Evolutionary conservation across 768 basidiomycete genomes (phyloP).

Genomic region (Phanerochaete carnosa): DNA sequence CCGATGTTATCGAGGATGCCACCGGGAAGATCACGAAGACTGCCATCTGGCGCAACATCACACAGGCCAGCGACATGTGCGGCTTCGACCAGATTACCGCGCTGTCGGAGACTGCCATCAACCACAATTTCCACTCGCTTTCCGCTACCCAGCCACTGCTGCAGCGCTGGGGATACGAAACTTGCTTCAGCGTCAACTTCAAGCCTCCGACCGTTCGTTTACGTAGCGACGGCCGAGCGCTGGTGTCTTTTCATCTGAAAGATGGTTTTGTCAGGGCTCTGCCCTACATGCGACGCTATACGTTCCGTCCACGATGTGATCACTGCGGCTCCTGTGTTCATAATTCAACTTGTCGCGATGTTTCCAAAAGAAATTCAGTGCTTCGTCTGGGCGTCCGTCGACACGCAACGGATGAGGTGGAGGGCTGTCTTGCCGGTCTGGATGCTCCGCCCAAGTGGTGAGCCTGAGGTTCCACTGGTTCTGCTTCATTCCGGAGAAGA

Average conservation of each 20-base stretch:
- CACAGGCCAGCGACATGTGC: conserved; percentile 13
- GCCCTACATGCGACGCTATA: conserved; percentile 5
- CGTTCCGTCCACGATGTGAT: conserved; percentile 4
- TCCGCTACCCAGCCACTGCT: conserved; percentile 2
- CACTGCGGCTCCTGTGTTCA: conserved; percentile 13
- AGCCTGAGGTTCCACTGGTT: conserved; percentile 18
- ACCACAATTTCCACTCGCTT: conserved; percentile 14
- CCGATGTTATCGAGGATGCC: conserved; percentile 9
- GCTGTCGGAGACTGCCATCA: conserved; percentile 22
- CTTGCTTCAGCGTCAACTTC: conserved; percentile 20
- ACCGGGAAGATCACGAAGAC: conserved; percentile 15
- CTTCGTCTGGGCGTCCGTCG: conserved; percentile 1
- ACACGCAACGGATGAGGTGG: conserved; percentile 14
- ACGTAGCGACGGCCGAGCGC: conserved; percentile 16
- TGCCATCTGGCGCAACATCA: conserved; percentile 14
- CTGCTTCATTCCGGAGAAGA: conserved; percentile 9
- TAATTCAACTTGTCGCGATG: conserved; percentile 20
- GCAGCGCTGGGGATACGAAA: conserved; percentile 9
- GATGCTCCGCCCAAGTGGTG: conserved; percentile 16
- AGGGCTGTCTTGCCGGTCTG: conserved; percentile 5
- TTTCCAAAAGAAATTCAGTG: conserved; percentile 20
- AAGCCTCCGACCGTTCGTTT: conserved; percentile 18
- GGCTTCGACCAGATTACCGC: conserved; percentile 24
- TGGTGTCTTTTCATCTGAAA: conserved; percentile 17
- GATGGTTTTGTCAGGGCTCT: conserved; percentile 12